Base-by-base conservation (phyloP, 345 rosid species). In the Rhodamnia argentea region DNA sequence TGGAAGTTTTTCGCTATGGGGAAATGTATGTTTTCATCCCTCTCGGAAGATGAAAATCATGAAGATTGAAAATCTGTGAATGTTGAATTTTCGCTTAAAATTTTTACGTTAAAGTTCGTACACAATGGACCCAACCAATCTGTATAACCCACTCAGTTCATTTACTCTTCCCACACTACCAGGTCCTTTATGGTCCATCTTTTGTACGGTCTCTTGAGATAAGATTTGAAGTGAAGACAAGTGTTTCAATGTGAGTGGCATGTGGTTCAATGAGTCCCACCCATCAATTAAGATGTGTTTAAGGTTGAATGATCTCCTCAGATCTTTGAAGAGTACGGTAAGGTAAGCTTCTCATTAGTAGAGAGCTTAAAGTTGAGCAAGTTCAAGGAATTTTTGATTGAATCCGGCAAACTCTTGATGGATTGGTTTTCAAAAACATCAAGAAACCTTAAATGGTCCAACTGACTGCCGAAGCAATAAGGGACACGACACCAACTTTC, bases 181-280 rank as follows among this genome's bases (percentile, higher is more conserved):
- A 59, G 9, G 18, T 59, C 64, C 18, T 59, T 59, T n/a, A n/a
- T 59, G 16, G 32, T n/a, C 13, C 9, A 59, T 59, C 64, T 59
- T 59, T 13, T 59, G 64, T n/a, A 5, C 0, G 0, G 32, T n/a
- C 1, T 26, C 14, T 27, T 58, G 0, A 1, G 74, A 13, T 27
- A 60, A 1, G 37, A 0, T n/a, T 5, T 14, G 54, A 52, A 52
- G 54, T 37, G 14, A 2, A 3, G 37, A 27, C 70, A 27, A 60
- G 37, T 0, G 2, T 10, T 60, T 60, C 10, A 0, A 60, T 27
- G n/a, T 7, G 18, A 60, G 74, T 7, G 42, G 18, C 22, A 29
- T 1, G 2, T 0, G 42, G 11, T 64, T 29, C 14, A 7, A 11
- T 1, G 6, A 64, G 44, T 64, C 6, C 3, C 40, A 0, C 12